Percentiles rank a stretch among this genome's conserved stretches.
These are phyloP conservation scores for Lathyrus tuberosus DNA, from an alignment of 306 rosid genomes.

Conservation along the genomic window DNA sequence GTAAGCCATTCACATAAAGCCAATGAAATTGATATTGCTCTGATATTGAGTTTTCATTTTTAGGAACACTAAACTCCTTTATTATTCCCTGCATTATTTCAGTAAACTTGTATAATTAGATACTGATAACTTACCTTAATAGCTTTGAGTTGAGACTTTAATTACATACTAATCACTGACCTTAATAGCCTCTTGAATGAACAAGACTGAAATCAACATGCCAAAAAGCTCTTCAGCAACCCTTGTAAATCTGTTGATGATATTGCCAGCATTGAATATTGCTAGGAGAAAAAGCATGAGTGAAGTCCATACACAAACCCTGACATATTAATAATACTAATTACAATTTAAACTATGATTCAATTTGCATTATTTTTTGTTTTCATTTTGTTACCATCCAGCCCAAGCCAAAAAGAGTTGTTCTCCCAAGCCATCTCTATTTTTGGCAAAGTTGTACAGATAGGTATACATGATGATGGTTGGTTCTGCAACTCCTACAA, in stretches of 20 bases:
- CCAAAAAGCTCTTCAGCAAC: slow-evolving; percentile 83
- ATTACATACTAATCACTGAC: slow-evolving; percentile 33
- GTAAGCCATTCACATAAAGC: slow-evolving; percentile 71
- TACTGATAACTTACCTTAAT: slow-evolving; percentile 58
- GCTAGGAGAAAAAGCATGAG: slow-evolving; percentile 72
- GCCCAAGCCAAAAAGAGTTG: slow-evolving; percentile 74
- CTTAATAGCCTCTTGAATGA: slow-evolving; percentile 78
- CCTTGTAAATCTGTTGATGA: slow-evolving; percentile 76
- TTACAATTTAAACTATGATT: neutral
- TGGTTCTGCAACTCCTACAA: slow-evolving; percentile 89
- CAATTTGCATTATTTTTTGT: neutral
- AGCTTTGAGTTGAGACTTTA: slow-evolving; percentile 43
- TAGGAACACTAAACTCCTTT: slow-evolving; percentile 61
- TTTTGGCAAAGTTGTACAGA: slow-evolving; percentile 63
- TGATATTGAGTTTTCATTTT: slow-evolving; percentile 45
- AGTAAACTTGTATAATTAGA: neutral
- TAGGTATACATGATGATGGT: slow-evolving; percentile 83
- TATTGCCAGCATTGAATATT: slow-evolving; percentile 63
- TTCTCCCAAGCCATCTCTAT: slow-evolving; percentile 52
- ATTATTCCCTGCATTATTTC: slow-evolving; percentile 57
- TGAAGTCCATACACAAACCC: slow-evolving; percentile 87
- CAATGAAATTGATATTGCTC: slow-evolving; percentile 58
- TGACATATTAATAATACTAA: slow-evolving; percentile 5
- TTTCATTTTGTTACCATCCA: slow-evolving; percentile 58
- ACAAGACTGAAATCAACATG: slow-evolving; percentile 74